Conservation (phyloP, 2,329 filamentous ascomycete genomes). For the Xylaria arbuscula region DNA sequence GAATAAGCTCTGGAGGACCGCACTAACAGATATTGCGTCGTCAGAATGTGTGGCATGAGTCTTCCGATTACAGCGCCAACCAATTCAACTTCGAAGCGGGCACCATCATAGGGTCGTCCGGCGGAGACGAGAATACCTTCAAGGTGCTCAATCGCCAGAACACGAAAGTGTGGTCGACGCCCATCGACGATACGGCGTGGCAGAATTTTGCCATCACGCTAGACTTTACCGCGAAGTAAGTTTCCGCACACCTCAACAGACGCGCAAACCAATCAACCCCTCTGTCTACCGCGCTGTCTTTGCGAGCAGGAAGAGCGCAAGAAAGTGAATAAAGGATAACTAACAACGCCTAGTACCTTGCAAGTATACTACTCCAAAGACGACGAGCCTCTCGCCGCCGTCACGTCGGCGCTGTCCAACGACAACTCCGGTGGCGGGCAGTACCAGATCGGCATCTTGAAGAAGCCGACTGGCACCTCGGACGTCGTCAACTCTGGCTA, state of each 20-base stretch:
- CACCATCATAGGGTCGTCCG: conserved; percentile 51
- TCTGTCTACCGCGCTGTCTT: background rate
- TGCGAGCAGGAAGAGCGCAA: background rate
- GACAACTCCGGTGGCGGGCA: conserved; percentile 65
- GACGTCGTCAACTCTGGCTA: conserved; percentile 63
- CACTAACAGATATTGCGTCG: conserved; percentile 11
- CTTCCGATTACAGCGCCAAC: conserved; percentile 47
- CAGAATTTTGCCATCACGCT: conserved; percentile 71
- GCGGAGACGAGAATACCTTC: conserved; percentile 53
- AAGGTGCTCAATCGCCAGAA: conserved; percentile 56
- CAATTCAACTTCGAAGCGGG: conserved; percentile 52
- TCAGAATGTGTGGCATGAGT: conserved; percentile 51
- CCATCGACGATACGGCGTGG: conserved; percentile 61
- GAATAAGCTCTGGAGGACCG: background rate
- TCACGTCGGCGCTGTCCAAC: conserved; percentile 59
- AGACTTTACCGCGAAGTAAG: conserved; percentile 66
- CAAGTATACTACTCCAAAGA: conserved; percentile 67
- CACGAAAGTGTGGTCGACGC: conserved; percentile 55
- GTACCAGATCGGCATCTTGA: conserved; percentile 68
- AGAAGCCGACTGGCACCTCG: conserved; percentile 64
- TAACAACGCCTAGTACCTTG: conserved; percentile 57
- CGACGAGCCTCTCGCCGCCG: conserved; percentile 58
- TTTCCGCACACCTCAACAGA: conserved; percentile 11
- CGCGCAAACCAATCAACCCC: background rate
- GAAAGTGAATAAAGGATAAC: background rate